These are phyloP conservation scores for Centaurea solstitialis DNA, from an alignment of 129 eudicot genomes.

Conservation along the genomic window DNA sequence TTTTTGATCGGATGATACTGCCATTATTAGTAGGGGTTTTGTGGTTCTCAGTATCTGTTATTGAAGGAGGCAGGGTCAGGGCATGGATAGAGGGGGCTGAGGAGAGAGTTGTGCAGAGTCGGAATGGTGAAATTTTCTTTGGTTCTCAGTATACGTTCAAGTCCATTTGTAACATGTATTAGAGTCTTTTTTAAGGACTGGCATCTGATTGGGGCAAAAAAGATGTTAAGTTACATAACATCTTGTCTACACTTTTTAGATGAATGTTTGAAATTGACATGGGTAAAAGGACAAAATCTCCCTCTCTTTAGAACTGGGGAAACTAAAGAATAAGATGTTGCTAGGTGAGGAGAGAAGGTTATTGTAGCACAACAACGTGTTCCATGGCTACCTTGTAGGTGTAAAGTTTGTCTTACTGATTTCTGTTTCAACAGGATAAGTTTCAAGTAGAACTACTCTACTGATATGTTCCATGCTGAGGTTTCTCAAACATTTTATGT, in stretches of 20 bases:
- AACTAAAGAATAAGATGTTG: constrained; percentile 2
- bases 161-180: not conserved
- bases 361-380: not conserved
- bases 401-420: not conserved
- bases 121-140: not conserved
- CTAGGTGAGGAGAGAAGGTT: constrained; percentile 13
- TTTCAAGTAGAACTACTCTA: not conserved
- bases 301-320: not conserved
- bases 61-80: not conserved
- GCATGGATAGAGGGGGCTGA: not conserved
- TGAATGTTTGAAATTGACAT: constrained; percentile 11
- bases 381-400: not conserved
- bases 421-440: not conserved
- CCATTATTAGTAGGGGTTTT: not conserved
- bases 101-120: not conserved
- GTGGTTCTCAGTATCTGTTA: not conserved
- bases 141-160: not conserved
- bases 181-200: not conserved
- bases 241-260: not conserved
- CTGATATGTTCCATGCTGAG: not conserved
- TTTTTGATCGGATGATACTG: not conserved
- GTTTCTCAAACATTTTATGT: not conserved
- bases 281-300: not conserved
- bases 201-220: not conserved
- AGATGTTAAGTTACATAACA: not conserved